These are phyloP conservation scores for Aquanectria penicillioides DNA, from an alignment of 2,329 filamentous ascomycete genomes.

Conservation along the genomic window DNA sequence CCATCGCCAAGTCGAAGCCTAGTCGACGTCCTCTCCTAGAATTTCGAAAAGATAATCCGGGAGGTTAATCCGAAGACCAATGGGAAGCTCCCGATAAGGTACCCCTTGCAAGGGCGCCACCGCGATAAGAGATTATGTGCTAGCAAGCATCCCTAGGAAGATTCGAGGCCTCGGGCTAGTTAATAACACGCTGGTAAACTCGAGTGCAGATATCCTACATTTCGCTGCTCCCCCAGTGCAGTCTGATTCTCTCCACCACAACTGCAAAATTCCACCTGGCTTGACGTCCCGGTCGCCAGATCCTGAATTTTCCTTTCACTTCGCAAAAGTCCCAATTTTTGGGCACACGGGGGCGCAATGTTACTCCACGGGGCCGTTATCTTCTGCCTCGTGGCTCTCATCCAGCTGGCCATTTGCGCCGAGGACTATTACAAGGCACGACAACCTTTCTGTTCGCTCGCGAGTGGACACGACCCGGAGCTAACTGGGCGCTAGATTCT, in stretches of 20 bases:
- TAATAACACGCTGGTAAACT: slow-evolving; percentile 51
- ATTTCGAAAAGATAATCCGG: slow-evolving; percentile 37
- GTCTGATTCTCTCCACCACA: slow-evolving; percentile 19
- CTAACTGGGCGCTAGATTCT: slow-evolving; percentile 67
- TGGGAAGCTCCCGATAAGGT: slow-evolving; percentile 35
- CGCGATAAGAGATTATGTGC: slow-evolving; percentile 39
- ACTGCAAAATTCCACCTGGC: neutral
- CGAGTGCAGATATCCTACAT: slow-evolving; percentile 8
- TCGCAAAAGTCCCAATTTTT: slow-evolving; percentile 22
- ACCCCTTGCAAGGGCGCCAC: slow-evolving; percentile 18
- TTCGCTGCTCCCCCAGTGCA: slow-evolving; percentile 3
- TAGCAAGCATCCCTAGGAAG: too few species aligned
- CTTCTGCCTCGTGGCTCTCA: slow-evolving; percentile 61
- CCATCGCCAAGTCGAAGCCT: slow-evolving; percentile 16
- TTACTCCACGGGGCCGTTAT: slow-evolving; percentile 61
- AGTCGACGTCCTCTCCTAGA: slow-evolving; percentile 7
- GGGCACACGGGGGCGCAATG: slow-evolving; percentile 53
- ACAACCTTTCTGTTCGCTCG: neutral
- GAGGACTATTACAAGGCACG: slow-evolving; percentile 84
- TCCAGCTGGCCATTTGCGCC: slow-evolving; percentile 65
- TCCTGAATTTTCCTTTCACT: neutral
- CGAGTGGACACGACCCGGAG: neutral
- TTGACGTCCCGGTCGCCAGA: slow-evolving; percentile 15
- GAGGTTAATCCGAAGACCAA: slow-evolving; percentile 34
- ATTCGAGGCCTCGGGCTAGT: slow-evolving; percentile 16